A percentile compares a stretch with the other conserved stretches of the same genome.
These are phyloP conservation scores for Amaranthus tricolor DNA, from an alignment of 179 eudicot species.

Conservation along the genomic window DNA sequence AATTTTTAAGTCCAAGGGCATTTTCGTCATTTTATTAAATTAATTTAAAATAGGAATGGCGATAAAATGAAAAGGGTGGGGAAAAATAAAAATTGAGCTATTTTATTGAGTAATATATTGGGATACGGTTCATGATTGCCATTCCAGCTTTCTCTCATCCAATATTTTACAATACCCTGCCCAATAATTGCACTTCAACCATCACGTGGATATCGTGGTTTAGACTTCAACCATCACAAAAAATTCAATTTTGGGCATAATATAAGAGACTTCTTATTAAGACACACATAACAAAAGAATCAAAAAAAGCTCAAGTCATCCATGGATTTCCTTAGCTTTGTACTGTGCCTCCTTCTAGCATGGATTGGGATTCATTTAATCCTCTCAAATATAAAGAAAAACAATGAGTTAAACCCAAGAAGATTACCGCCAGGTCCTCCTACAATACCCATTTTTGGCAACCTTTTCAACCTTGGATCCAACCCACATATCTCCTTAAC, in stretches of 20 bases:
- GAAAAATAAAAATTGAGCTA: too few species aligned
- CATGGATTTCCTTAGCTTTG: slow-evolving; percentile 31
- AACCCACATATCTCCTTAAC: slow-evolving; percentile 34
- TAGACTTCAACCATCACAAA: too few species aligned
- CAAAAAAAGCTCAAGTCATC: neutral
- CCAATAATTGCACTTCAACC: neutral
- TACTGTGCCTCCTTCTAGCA: slow-evolving; percentile 24
- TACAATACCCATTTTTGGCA: slow-evolving; percentile 34
- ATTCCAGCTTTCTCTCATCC: neutral
- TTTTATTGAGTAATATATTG: too few species aligned
- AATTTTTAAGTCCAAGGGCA: too few species aligned
- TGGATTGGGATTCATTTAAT: slow-evolving; percentile 25
- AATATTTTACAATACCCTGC: neutral
- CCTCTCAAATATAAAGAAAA: slow-evolving; percentile 3
- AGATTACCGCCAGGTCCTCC: slow-evolving; percentile 38
- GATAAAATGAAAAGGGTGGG: too few species aligned
- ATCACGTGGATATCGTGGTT: neutral
- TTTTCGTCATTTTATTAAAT: too few species aligned
- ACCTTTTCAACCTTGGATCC: slow-evolving; percentile 29
- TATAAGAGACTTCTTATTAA: neutral
- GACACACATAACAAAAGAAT: neutral
- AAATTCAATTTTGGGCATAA: too few species aligned
- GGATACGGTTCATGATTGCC: neutral
- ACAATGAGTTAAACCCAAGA: neutral
- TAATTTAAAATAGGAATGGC: too few species aligned